phyloP scores from a whole-genome alignment of 208 protist genomes.

The Crithidia brevicula region DNA sequence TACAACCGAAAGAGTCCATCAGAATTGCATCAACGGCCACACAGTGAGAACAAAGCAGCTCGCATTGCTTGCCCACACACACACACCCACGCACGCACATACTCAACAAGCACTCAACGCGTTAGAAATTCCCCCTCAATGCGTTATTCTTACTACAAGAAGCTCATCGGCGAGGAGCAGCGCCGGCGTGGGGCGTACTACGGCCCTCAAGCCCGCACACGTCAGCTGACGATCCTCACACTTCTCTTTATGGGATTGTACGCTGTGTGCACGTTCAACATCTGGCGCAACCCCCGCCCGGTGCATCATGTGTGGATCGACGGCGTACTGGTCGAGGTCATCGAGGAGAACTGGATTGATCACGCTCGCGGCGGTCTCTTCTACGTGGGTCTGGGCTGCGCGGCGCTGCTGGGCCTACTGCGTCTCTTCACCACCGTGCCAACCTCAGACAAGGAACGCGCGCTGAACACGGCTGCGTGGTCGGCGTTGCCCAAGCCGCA shows the following conservation, averaged over 20 bases:
- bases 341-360: conserved; percentile 50
- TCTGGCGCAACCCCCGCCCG: conserved; percentile 43
- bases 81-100: no score
- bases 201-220: conserved; percentile 11
- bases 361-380: conserved; percentile 15
- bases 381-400: conserved; percentile 21
- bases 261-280: conserved; percentile 17
- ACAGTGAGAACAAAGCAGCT: no score
- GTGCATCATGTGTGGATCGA: conserved; percentile 68
- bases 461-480: no score
- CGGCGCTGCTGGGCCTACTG: conserved; percentile 28
- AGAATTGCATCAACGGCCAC: no score
- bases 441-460: not conserved
- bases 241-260: conserved; percentile 18
- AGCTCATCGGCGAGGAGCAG: conserved; percentile 32
- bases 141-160: conserved; percentile 34
- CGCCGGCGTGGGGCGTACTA: conserved; percentile 19
- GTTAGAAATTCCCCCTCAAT: no score
- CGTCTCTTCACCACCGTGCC: conserved; percentile 14
- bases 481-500: no score
- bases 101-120: no score
- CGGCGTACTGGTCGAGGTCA: conserved; percentile 73
- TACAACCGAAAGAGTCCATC: no score
- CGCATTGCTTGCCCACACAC: no score
- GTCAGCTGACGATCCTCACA: conserved; percentile 27